Evolutionary conservation across 352 stramenopile species (phyloP).

Genomic region (Albugo candida): DNA sequence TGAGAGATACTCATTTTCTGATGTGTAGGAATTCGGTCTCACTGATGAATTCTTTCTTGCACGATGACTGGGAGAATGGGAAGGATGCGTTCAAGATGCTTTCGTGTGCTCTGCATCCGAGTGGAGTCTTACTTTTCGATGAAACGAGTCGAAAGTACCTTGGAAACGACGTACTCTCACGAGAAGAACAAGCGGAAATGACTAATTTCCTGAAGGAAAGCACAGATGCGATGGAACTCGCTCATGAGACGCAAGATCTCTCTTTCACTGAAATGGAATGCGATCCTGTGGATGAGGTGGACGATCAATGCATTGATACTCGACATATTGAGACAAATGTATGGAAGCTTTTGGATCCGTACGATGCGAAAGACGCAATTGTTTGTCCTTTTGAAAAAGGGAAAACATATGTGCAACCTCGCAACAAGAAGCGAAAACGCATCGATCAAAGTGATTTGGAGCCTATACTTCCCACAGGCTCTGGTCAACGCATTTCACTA

Average conservation of each 20-base stretch:
- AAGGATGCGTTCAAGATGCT: conserved; percentile 64
- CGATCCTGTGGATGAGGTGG: background rate
- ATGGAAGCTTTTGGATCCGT: conserved; percentile 56
- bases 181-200: conserved; percentile 5
- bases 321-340: background rate
- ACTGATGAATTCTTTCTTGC: conserved; percentile 61
- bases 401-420: conserved; percentile 1
- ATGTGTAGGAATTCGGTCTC: conserved; percentile 21
- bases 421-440: background rate
- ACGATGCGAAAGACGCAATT: conserved; percentile 44
- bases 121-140: conserved; percentile 54
- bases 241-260: background rate
- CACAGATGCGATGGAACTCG: background rate
- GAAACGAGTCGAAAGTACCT: conserved; percentile 62
- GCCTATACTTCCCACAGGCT: too few species aligned
- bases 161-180: conserved; percentile 7
- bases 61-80: conserved; percentile 52
- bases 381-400: conserved; percentile 57
- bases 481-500: too few species aligned
- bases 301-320: background rate
- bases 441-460: too few species aligned
- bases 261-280: too few species aligned
- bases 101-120: conserved; percentile 53
- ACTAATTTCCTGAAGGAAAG: background rate
- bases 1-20: too few species aligned